phyloP scores from a whole-genome alignment of 768 basidiomycete species.

The Boletus barrowsii region DNA sequence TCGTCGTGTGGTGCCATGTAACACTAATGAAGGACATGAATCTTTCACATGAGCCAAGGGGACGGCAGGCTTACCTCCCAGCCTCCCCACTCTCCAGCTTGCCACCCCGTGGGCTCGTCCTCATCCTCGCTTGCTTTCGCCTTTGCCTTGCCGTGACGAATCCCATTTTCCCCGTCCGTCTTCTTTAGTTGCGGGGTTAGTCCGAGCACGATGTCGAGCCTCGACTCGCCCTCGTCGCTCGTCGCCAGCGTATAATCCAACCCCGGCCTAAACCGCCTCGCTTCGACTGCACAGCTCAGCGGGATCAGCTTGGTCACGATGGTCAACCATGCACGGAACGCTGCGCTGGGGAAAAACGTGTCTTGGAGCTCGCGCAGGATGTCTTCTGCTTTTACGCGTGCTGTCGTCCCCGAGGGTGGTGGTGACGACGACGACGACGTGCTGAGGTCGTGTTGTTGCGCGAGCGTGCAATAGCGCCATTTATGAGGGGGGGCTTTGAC shows the following conservation, averaged over 20 bases:
- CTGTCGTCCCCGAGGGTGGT: not conserved
- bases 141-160: conserved; percentile 28
- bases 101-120: conserved; percentile 51
- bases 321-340: conserved; percentile 91
- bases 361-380: conserved; percentile 53
- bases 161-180: conserved; percentile 10
- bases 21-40: conserved; percentile 46
- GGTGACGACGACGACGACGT: not conserved
- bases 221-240: conserved; percentile 74
- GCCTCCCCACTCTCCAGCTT: conserved; percentile 79
- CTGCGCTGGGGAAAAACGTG: conserved; percentile 69
- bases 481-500: conserved; percentile 90
- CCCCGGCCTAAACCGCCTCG: conserved; percentile 86
- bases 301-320: conserved; percentile 71
- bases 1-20: conserved; percentile 95
- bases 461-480: conserved; percentile 83
- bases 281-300: conserved; percentile 69
- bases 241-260: conserved; percentile 94
- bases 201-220: conserved; percentile 84
- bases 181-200: conserved; percentile 58
- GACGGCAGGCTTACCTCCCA: conserved; percentile 69
- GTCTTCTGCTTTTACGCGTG: conserved; percentile 17
- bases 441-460: not conserved
- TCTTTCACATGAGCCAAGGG: not conserved
- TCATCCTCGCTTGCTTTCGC: conserved; percentile 26